Evolutionary conservation across 495 filamentous ascomycete species (phyloP), one percentile per base, ranked within the genome.

Genomic region (Daldinia caldariorum): DNA sequence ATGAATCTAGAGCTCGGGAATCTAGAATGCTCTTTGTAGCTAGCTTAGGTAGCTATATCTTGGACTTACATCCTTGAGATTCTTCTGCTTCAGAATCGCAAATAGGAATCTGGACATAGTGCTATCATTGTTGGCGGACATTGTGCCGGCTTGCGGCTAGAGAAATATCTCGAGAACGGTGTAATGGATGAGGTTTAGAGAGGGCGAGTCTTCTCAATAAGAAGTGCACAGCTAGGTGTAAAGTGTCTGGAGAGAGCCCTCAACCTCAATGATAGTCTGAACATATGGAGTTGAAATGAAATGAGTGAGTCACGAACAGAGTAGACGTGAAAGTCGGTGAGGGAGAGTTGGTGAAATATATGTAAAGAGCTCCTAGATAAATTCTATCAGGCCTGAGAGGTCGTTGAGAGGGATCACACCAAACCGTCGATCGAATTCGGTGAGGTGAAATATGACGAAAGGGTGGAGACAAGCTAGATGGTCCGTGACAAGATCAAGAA

Each of bases 21-120:
- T 47, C 18, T 22, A 5, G 6, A 14, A 7, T 8, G 62, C 13
- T 6, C 53, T 61, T 43, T 20, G 51, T 20, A 29, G 22, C n/a
- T n/a, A n/a, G n/a, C n/a, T n/a, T n/a, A n/a, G n/a, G 51, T 20
- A 29, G 22, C 5, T 1, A 43, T 22, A 34, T 31, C 26, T 14
- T 37, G 58, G 60, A 82, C 88, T 79, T 76, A 91, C 90, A 66
- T 86, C 85, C 80, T 91, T 92, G 38, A 92, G 81, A 70, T 89
- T 89, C 65, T 92, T 86, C 78, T 94, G 91, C 72, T 88, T 88
- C 72, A 94, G 82, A 64, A 94, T 92, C 16, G 89, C 87, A 68
- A 92, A 92, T 34, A 94, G 85, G 61, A 94, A 91, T 59, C 86
- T 85, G 34, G 79, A 80, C 80, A 85, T 86, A 45, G 78, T 74